A percentile compares a stretch with the other conserved stretches of the same genome.
These are phyloP conservation scores for Huntiella abstrusa DNA, from an alignment of 2,329 filamentous ascomycete species.

Conservation along the genomic window DNA sequence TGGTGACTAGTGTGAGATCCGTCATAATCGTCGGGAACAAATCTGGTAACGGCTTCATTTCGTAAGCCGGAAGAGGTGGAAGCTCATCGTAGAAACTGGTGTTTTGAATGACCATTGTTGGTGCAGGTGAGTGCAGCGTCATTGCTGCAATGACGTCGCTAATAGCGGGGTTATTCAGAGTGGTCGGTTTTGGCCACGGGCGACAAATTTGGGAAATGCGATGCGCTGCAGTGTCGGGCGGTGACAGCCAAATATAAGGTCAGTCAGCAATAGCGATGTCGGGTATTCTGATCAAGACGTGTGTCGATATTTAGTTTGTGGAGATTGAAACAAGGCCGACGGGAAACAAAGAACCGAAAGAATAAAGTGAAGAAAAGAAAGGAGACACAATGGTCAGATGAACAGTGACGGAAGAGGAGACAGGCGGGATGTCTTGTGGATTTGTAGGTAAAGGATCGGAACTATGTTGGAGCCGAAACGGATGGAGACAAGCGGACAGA, in stretches of 20 bases:
- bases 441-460: too few species aligned
- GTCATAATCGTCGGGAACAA: constrained; percentile 53
- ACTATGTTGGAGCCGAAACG: too few species aligned
- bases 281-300: too few species aligned
- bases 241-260: background rate
- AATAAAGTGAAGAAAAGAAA: background rate
- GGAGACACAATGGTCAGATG: background rate
- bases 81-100: constrained; percentile 38
- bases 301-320: too few species aligned
- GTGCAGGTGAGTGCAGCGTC: background rate
- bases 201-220: too few species aligned
- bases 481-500: too few species aligned
- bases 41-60: constrained; percentile 47
- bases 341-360: background rate
- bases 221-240: background rate
- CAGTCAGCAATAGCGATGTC: too few species aligned
- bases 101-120: constrained; percentile 31
- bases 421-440: too few species aligned
- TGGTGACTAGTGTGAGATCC: constrained; percentile 60
- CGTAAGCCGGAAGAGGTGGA: constrained; percentile 73
- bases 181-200: too few species aligned
- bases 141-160: background rate
- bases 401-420: background rate
- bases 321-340: too few species aligned
- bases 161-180: too few species aligned